Conservation (phyloP, 139 green algal genomes). For the Coelastrella sp. region DNA sequence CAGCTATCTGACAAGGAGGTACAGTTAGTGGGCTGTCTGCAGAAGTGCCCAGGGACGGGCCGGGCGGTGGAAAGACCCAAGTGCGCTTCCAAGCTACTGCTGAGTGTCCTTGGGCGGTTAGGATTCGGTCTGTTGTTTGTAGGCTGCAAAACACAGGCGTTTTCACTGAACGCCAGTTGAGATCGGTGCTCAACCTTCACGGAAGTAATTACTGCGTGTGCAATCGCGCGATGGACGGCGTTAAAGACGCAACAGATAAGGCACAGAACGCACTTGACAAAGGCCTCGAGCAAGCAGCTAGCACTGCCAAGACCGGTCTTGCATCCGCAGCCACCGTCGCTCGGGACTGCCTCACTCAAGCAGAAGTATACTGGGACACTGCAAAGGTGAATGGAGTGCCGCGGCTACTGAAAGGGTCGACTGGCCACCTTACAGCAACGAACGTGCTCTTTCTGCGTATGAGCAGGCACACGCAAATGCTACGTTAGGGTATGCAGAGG, state of each 20-base stretch:
- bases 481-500: background rate
- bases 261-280: background rate
- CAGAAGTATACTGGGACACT: background rate
- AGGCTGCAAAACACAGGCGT: background rate
- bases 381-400: conserved; percentile 13
- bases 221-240: background rate
- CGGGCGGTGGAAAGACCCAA: too few relatives aligned
- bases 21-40: too few relatives aligned
- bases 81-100: too few relatives aligned
- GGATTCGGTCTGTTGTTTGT: too few relatives aligned
- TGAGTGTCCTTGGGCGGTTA: too few relatives aligned
- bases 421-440: background rate
- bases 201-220: background rate
- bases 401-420: background rate
- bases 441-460: background rate
- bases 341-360: background rate
- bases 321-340: background rate
- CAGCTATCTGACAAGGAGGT: too few relatives aligned
- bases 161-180: background rate
- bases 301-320: background rate
- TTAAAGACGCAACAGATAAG: background rate
- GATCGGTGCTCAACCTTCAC: background rate
- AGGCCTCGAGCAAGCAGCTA: background rate
- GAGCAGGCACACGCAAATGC: conserved; percentile 10
- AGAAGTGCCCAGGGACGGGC: too few relatives aligned